Conservation (phyloP, 106 monocot species). For the Apostasia shenzhenica region DNA sequence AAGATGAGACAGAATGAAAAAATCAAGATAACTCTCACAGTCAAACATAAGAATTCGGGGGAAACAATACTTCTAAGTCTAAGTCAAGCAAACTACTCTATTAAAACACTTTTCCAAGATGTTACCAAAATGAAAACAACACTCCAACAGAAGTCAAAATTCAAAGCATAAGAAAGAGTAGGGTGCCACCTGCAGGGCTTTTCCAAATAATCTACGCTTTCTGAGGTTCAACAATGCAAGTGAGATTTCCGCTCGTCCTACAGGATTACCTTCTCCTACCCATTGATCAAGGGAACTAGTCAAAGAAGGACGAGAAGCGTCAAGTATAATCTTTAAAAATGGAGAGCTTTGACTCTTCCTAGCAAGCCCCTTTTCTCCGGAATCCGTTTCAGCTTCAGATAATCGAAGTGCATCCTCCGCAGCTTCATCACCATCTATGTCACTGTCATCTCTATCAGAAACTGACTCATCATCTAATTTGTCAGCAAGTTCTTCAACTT, state of each 20-base stretch:
- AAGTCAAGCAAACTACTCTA: too few species aligned
- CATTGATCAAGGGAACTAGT: constrained; percentile 42
- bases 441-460: constrained; percentile 12
- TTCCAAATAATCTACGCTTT: constrained; percentile 32
- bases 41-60: too few species aligned
- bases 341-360: constrained; percentile 16
- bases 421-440: constrained; percentile 13
- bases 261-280: constrained; percentile 46
- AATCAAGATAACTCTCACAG: too few species aligned
- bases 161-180: not conserved
- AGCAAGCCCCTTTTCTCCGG: not conserved
- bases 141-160: not conserved
- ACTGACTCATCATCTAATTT: constrained; percentile 13
- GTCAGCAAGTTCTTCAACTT: constrained; percentile 1
- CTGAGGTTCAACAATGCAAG: constrained; percentile 33
- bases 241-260: constrained; percentile 32
- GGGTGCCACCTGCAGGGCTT: constrained; percentile 57
- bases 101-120: too few species aligned
- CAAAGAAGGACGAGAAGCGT: constrained; percentile 22
- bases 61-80: too few species aligned
- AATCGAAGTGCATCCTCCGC: constrained; percentile 16
- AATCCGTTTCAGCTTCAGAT: constrained; percentile 11
- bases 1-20: too few species aligned
- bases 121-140: too few species aligned
- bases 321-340: constrained; percentile 36